Evolutionary conservation across 768 basidiomycete species (phyloP).

Genomic region (Podaxis sp.): DNA sequence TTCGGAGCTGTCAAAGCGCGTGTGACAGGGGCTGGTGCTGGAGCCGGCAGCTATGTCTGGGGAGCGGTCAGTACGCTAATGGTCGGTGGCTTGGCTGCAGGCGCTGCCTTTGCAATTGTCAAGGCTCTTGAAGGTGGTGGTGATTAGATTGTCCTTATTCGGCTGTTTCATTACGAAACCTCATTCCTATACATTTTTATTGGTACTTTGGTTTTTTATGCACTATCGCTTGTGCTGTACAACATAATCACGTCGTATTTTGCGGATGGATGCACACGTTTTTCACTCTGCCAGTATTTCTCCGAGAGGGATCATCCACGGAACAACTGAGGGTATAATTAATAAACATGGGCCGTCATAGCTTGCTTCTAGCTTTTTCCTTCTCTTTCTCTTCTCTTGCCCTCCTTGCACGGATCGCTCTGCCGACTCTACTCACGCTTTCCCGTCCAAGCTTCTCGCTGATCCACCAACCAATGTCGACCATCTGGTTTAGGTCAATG

Average conservation of each 20-base stretch:
- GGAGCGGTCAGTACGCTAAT: constrained; percentile 84
- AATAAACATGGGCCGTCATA: neutral
- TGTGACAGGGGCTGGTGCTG: constrained; percentile 76
- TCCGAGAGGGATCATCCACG: neutral
- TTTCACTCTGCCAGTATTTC: neutral
- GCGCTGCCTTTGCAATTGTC: constrained; percentile 56
- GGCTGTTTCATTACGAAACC: neutral
- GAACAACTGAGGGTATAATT: constrained; percentile 3
- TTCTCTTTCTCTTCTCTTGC: constrained; percentile 27
- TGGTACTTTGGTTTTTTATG: neutral
- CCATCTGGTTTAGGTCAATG: constrained; percentile 64
- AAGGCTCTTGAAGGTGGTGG: constrained; percentile 39
- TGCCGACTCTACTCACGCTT: constrained; percentile 76
- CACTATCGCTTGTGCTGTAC: neutral
- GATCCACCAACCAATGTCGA: constrained; percentile 83
- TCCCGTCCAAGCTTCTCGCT: constrained; percentile 60
- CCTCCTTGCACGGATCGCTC: constrained; percentile 60
- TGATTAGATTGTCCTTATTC: neutral
- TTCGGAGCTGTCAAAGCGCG: constrained; percentile 92
- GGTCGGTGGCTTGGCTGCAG: constrained; percentile 90
- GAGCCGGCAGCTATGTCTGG: constrained; percentile 71
- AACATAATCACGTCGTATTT: neutral
- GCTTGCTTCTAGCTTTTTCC: constrained; percentile 13
- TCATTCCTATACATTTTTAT: neutral
- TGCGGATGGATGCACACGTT: neutral